These are phyloP conservation scores for Effrenium voratum DNA, from an alignment of 73 alveolate species.

Conservation along the genomic window DNA sequence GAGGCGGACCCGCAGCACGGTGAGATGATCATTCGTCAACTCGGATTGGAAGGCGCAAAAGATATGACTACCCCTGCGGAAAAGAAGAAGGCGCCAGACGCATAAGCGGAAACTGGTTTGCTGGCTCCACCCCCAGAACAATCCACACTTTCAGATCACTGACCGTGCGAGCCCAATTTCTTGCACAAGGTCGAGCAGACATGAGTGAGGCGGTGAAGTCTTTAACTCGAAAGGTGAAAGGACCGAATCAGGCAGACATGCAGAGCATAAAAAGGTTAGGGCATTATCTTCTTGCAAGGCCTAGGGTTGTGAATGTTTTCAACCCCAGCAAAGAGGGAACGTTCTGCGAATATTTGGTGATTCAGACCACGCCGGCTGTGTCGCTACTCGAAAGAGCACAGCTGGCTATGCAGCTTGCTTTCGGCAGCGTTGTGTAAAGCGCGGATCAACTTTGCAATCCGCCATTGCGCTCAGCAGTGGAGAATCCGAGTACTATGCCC, in stretches of 20 bases:
- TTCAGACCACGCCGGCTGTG: slow-evolving; percentile 33
- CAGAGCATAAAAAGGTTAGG: neutral
- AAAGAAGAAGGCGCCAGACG: neutral
- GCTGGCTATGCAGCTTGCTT: neutral
- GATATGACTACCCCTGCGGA: neutral
- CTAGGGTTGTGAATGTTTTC: neutral
- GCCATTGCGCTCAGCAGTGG: neutral
- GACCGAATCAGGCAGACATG: neutral
- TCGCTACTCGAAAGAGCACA: neutral
- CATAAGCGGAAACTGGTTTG: neutral
- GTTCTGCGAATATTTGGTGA: neutral
- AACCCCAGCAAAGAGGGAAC: no score
- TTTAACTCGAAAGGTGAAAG: neutral
- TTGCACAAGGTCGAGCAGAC: slow-evolving; percentile 5
- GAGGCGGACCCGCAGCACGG: slow-evolving; percentile 14
- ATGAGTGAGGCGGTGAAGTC: neutral
- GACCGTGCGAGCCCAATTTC: neutral
- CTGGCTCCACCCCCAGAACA: neutral
- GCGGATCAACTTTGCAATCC: neutral
- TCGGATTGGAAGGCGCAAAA: neutral
- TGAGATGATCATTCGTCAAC: neutral
- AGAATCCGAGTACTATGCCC: slow-evolving; percentile 17
- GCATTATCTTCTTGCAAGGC: neutral
- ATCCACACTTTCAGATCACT: neutral
- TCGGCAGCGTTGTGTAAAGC: slow-evolving; percentile 29